A percentile compares a stretch with the other conserved stretches of the same genome.
Conservation (phyloP, 306 rosid species). For the Geum urbanum region DNA sequence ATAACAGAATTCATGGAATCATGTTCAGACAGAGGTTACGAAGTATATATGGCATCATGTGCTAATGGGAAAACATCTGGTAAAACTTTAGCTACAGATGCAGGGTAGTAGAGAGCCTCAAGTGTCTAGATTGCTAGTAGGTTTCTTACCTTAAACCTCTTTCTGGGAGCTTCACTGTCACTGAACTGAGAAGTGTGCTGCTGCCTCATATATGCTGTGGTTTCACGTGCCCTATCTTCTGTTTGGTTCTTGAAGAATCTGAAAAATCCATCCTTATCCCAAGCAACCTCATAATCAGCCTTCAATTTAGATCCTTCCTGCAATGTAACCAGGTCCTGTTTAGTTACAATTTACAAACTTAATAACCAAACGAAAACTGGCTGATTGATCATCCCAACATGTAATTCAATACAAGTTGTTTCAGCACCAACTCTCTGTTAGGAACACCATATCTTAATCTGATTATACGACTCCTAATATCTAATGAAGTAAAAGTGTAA, state of each 20-base stretch:
- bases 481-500: slow-evolving; percentile 1
- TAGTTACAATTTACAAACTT: slow-evolving; percentile 9
- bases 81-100: not conserved
- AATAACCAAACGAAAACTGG: not conserved
- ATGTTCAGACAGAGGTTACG: not conserved
- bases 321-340: slow-evolving; percentile 24
- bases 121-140: not conserved
- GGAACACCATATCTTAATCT: not conserved
- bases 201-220: slow-evolving; percentile 38
- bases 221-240: slow-evolving; percentile 34
- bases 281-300: slow-evolving; percentile 77
- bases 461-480: slow-evolving; percentile 1
- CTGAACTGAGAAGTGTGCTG: slow-evolving; percentile 2
- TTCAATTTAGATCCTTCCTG: slow-evolving; percentile 81
- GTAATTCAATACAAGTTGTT: not conserved
- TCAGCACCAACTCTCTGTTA: not conserved
- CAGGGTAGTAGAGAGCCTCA: not conserved
- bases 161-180: slow-evolving; percentile 63
- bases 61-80: not conserved
- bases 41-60: slow-evolving; percentile 3
- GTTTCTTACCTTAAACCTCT: slow-evolving; percentile 77
- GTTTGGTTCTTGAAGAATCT: slow-evolving; percentile 42
- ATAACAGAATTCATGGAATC: slow-evolving; percentile 29
- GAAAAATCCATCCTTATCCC: slow-evolving; percentile 75
- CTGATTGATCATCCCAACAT: not conserved